Evolutionary conservation across 371 early-diverging fungal species (phyloP).

Genomic region (Mortierella sp.): DNA sequence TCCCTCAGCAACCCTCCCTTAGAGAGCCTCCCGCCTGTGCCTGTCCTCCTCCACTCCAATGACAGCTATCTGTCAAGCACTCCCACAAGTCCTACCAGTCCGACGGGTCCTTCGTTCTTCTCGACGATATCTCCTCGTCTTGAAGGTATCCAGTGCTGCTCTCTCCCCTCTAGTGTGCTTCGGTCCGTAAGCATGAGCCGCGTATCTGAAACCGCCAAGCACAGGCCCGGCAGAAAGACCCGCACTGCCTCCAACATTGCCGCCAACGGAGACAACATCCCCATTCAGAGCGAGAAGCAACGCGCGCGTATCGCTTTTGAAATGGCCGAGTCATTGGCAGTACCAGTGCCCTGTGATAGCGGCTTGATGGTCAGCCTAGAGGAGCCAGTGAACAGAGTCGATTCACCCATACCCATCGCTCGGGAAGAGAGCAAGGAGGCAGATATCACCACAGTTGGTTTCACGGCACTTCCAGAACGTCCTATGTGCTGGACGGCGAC

Average conservation of each 20-base stretch:
- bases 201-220: slow-evolving; percentile 14
- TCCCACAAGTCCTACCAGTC: slow-evolving; percentile 41
- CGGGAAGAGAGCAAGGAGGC: neutral
- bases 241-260: neutral
- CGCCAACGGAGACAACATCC: neutral
- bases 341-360: neutral
- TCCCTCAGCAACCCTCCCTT: slow-evolving; percentile 42
- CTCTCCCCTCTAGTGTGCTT: slow-evolving; percentile 13
- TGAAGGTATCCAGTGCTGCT: slow-evolving; percentile 13
- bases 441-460: neutral
- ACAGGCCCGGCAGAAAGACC: slow-evolving; percentile 18
- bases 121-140: slow-evolving; percentile 21
- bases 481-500: slow-evolving; percentile 43
- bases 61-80: slow-evolving; percentile 35
- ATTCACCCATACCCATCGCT: neutral
- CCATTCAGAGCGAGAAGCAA: slow-evolving; percentile 8
- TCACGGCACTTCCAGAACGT: neutral
- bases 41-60: slow-evolving; percentile 38
- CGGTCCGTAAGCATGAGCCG: slow-evolving; percentile 38
- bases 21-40: slow-evolving; percentile 52
- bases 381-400: slow-evolving; percentile 7
- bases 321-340: neutral
- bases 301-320: slow-evolving; percentile 8
- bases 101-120: slow-evolving; percentile 25
- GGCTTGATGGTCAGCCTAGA: slow-evolving; percentile 13